These are phyloP conservation scores for Citrullus mucosospermus DNA, from an alignment of 306 rosid genomes.

Conservation along the genomic window DNA sequence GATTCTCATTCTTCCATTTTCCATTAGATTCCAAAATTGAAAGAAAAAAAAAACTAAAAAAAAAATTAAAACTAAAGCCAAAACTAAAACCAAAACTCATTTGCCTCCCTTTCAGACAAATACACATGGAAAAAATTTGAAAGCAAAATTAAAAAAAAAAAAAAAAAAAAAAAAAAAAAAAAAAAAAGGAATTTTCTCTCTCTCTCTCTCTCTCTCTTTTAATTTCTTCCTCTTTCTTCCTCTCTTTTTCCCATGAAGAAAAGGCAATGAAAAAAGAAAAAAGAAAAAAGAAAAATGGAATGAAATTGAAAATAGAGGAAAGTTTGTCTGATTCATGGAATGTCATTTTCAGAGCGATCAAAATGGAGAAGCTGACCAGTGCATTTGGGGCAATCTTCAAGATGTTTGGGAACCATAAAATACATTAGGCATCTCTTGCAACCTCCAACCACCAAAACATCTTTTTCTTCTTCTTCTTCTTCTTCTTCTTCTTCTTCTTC, in stretches of 20 bases:
- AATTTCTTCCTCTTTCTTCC: neutral
- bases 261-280: neutral
- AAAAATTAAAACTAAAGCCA: neutral
- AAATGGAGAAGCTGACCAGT: constrained; percentile 83
- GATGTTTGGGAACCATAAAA: constrained; percentile 87
- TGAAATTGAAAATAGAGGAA: neutral
- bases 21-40: neutral
- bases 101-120: constrained; percentile 3
- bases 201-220: neutral
- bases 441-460: constrained; percentile 87
- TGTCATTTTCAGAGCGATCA: constrained; percentile 61
- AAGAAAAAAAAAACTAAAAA: neutral
- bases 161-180: neutral
- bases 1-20: neutral
- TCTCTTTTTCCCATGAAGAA: neutral
- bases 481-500: neutral
- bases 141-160: neutral
- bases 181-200: neutral
- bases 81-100: neutral
- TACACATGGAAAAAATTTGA: neutral
- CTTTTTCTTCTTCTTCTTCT: constrained; percentile 21
- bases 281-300: neutral
- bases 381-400: constrained; percentile 83
- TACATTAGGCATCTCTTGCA: constrained; percentile 94
- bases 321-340: constrained; percentile 25